phyloP scores from a whole-genome alignment of 169 alveolate species.

The Cryptosporidium felis region DNA sequence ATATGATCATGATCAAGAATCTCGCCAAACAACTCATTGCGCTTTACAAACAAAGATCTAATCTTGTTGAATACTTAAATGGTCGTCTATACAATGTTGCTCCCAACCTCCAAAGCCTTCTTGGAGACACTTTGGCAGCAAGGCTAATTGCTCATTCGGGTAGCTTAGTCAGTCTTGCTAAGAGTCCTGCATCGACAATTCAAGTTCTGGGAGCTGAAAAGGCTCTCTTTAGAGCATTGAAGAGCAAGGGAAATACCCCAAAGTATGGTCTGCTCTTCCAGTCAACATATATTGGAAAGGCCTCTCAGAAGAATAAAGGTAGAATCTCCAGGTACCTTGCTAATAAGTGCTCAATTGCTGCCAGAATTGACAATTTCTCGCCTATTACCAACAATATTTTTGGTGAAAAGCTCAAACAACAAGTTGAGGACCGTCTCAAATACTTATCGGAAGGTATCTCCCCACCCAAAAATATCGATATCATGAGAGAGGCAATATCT shows the following conservation, averaged over 20 bases:
- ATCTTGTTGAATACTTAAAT: conserved; percentile 87
- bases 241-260: conserved; percentile 97
- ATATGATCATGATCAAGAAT: conserved; percentile 86
- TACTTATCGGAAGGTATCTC: conserved; percentile 85
- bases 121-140: conserved; percentile 96
- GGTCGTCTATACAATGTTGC: conserved; percentile 94
- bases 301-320: conserved; percentile 94
- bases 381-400: conserved; percentile 82
- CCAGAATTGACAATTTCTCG: conserved; percentile 94
- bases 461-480: conserved; percentile 85
- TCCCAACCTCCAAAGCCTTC: conserved; percentile 95
- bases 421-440: conserved; percentile 93
- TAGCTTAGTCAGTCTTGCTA: conserved; percentile 91
- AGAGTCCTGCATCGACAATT: conserved; percentile 96
- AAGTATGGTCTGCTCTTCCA: conserved; percentile 97
- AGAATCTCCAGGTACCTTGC: conserved; percentile 96
- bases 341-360: conserved; percentile 97
- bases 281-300: conserved; percentile 95
- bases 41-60: conserved; percentile 87
- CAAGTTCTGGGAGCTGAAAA: conserved; percentile 96
- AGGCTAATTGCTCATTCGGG: conserved; percentile 98
- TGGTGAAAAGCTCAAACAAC: conserved; percentile 92
- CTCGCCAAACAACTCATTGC: conserved; percentile 92
- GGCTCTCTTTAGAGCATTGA: conserved; percentile 97
- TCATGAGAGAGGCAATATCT: conserved; percentile 85